These are phyloP conservation scores for Xerocomus spinulosus DNA, from an alignment of 768 basidiomycete genomes.

Conservation along the genomic window DNA sequence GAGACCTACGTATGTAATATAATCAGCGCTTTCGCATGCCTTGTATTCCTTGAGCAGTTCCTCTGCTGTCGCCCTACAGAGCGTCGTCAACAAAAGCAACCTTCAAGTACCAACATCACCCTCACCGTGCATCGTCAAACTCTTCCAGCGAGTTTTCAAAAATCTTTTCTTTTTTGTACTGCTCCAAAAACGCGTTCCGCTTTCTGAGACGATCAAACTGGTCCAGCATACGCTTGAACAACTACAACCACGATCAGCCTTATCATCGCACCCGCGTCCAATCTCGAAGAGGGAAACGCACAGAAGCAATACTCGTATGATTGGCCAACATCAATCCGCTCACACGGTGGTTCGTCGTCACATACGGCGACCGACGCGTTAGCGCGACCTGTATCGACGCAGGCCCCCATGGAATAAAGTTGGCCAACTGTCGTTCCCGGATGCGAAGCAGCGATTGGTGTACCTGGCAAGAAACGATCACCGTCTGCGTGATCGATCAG, in stretches of 20 bases:
- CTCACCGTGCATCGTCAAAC: conserved; percentile 94
- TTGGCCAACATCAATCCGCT: conserved; percentile 99
- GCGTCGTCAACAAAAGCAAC: background rate
- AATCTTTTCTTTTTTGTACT: conserved; percentile 96
- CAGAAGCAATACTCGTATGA: conserved; percentile 97
- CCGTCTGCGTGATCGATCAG: too few species aligned
- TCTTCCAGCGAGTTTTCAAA: conserved; percentile 92
- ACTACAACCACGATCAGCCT: conserved; percentile 37
- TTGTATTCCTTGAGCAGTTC: conserved; percentile 91
- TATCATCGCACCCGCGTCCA: background rate
- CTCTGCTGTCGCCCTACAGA: conserved; percentile 71
- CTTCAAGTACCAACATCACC: background rate
- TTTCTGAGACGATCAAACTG: conserved; percentile 87
- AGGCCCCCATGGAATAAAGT: conserved; percentile 99
- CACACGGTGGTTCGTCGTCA: conserved; percentile 86
- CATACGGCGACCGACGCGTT: conserved; percentile 85
- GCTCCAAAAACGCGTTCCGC: conserved; percentile 92
- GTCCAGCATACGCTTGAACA: conserved; percentile 94
- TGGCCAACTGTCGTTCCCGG: conserved; percentile 92
- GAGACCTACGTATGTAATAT: conserved; percentile 75
- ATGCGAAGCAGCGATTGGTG: conserved; percentile 97
- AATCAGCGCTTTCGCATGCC: conserved; percentile 93
- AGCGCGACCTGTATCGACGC: conserved; percentile 97
- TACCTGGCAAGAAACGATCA: conserved; percentile 47
- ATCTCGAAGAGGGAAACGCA: conserved; percentile 36